Conservation (phyloP, 352 stramenopile genomes). For the Globisporangium abappressorium region DNA sequence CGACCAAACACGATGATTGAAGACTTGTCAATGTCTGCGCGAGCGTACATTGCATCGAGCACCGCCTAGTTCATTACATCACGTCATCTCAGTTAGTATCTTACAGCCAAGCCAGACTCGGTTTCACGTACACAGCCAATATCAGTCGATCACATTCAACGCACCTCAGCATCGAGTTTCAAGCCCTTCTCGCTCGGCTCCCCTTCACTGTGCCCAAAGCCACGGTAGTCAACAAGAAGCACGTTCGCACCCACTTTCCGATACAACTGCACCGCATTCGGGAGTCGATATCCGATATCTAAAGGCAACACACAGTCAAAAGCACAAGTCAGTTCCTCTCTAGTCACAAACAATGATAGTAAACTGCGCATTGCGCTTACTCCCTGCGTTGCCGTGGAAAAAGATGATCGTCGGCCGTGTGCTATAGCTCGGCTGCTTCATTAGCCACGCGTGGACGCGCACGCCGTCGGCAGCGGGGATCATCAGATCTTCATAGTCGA, state of each 20-base stretch:
- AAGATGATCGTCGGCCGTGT: constrained; percentile 89
- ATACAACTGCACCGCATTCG: constrained; percentile 91
- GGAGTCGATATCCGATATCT: constrained; percentile 93
- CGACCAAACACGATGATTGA: constrained; percentile 92
- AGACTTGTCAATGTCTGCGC: constrained; percentile 77
- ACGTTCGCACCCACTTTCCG: constrained; percentile 87
- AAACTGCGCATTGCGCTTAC: constrained; percentile 28
- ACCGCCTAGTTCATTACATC: constrained; percentile 35
- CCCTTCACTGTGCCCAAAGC: constrained; percentile 91
- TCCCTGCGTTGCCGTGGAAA: constrained; percentile 94
- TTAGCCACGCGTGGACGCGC: constrained; percentile 90
- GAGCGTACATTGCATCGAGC: constrained; percentile 70
- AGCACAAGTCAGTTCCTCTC: neutral
- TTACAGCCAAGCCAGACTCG: neutral
- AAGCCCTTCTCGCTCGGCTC: constrained; percentile 86
- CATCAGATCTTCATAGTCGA: constrained; percentile 90
- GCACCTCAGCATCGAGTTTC: constrained; percentile 89
- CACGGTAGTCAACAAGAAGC: constrained; percentile 93
- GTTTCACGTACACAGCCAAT: neutral
- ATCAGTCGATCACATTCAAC: neutral
- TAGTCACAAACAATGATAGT: neutral
- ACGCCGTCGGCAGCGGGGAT: constrained; percentile 85
- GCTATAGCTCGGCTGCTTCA: constrained; percentile 74
- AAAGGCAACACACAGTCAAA: neutral
- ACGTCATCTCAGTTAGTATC: neutral